Evolutionary conservation across 2,329 filamentous ascomycete species (phyloP).

Genomic region (Diaporthe destruens): DNA sequence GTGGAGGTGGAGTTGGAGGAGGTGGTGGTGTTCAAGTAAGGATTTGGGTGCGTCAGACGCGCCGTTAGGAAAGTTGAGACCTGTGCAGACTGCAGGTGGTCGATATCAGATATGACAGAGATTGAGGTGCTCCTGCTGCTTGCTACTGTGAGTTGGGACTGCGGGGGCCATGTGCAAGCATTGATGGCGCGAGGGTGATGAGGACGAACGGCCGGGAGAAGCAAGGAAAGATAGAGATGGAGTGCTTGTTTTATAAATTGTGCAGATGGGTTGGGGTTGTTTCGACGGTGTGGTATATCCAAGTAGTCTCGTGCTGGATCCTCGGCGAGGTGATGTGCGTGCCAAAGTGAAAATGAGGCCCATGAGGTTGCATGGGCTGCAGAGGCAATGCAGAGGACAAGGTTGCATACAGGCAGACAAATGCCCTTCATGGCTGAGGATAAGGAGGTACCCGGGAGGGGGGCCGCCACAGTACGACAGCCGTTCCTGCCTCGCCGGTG

Average conservation of each 20-base stretch:
- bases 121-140: constrained; percentile 9
- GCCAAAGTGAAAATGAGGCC: constrained; percentile 39
- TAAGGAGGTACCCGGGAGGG: constrained; percentile 18
- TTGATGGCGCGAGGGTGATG: constrained; percentile 17
- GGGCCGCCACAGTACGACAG: constrained; percentile 23
- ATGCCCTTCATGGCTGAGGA: constrained; percentile 12
- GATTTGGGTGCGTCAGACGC: not conserved
- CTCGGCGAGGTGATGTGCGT: constrained; percentile 28
- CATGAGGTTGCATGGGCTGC: constrained; percentile 36
- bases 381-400: constrained; percentile 29
- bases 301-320: constrained; percentile 12
- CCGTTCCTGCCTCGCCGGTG: constrained; percentile 20
- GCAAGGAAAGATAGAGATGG: constrained; percentile 26
- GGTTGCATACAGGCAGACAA: constrained; percentile 25
- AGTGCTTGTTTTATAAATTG: constrained; percentile 38
- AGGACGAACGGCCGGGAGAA: constrained; percentile 9
- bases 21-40: not conserved
- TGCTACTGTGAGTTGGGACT: not conserved
- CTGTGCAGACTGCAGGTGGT: constrained; percentile 6
- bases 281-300: constrained; percentile 24
- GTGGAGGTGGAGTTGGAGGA: too few species aligned
- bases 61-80: not conserved
- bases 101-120: constrained; percentile 13
- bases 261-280: constrained; percentile 41
- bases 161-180: constrained; percentile 20